These are phyloP conservation scores for Coniosporium tulheliwenetii DNA, from an alignment of 2,329 filamentous ascomycete genomes.

Conservation along the genomic window DNA sequence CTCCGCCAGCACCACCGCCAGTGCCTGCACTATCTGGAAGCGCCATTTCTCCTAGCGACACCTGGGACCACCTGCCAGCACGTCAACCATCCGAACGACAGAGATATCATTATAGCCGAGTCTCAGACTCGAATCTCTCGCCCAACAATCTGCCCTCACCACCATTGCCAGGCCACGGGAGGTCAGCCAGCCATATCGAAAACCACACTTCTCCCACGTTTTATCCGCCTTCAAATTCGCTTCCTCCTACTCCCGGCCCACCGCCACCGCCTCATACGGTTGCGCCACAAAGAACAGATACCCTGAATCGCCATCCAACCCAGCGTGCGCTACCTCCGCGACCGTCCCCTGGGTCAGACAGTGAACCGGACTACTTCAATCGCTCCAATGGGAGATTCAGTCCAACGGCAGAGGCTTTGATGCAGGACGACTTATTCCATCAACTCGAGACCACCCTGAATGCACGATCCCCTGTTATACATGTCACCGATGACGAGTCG, in stretches of 20 bases:
- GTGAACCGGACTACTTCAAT: conserved; percentile 22
- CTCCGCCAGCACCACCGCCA: too few relatives aligned
- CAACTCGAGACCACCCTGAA: conserved; percentile 28
- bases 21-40: too few relatives aligned
- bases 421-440: conserved; percentile 41
- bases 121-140: too few relatives aligned
- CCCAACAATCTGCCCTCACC: conserved; percentile 6
- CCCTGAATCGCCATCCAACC: conserved; percentile 39
- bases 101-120: too few relatives aligned
- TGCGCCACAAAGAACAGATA: conserved; percentile 33
- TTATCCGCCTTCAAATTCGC: conserved; percentile 18
- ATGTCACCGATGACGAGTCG: not conserved
- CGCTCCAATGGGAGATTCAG: conserved; percentile 11
- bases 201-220: conserved; percentile 12
- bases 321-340: conserved; percentile 43
- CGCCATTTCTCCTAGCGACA: too few relatives aligned
- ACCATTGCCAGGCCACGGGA: not conserved
- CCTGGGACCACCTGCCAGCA: too few relatives aligned
- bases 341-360: conserved; percentile 28
- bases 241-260: conserved; percentile 31
- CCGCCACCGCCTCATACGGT: conserved; percentile 29
- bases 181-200: conserved; percentile 1
- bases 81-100: too few relatives aligned
- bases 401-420: conserved; percentile 11
- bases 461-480: too few relatives aligned